Evolutionary conservation across 768 basidiomycete species (phyloP), one percentile per base, ranked within the genome.

Genomic region (Dioszegia aurantiaca): DNA sequence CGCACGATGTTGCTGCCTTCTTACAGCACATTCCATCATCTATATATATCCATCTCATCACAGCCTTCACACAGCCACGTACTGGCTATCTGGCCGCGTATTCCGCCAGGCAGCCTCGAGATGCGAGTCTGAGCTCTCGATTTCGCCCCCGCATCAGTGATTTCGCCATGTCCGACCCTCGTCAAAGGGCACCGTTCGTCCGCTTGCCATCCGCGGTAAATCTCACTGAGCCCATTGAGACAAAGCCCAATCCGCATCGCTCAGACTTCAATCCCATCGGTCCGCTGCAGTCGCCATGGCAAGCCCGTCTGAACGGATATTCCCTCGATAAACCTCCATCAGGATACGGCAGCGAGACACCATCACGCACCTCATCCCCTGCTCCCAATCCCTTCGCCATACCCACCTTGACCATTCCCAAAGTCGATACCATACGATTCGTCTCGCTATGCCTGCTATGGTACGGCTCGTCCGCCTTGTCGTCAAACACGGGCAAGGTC

Each of bases 401-500:
- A 3, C 64, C 69, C 19, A 51, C 61, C 31, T 43, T 70, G 42
- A 28, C 61, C 27, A 19, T 65, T 16, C 67, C 72, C 1, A 56
- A 52, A 16, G 46, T 56, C 24, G 52, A 64, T 21, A 74, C 71
- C 1, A 56, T 73, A 39, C 62, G 69, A 36, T 97, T 99, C 78
- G 78, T 91, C 45, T 76, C 88, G 55, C 81, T 94, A 31, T 99
- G 95, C 74, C 78, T 80, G 17, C 81, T 98, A 21, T 99, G 95
- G 95, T 99, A 99, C 78, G 82, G 85, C 16, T 85, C 87, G 3
- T 95, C 92, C 5, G 94, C 94, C 1, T 77, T 98, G 49, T 92
- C 91, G 1, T 94, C 90, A 40, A 98, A 97, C 73, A 97, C 94
- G 0, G 95, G 93, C 57, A 99, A 99, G 75, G 83, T 87, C 43